Conservation (phyloP, 2,329 filamentous ascomycete genomes). For the Diplodia sapinea region DNA sequence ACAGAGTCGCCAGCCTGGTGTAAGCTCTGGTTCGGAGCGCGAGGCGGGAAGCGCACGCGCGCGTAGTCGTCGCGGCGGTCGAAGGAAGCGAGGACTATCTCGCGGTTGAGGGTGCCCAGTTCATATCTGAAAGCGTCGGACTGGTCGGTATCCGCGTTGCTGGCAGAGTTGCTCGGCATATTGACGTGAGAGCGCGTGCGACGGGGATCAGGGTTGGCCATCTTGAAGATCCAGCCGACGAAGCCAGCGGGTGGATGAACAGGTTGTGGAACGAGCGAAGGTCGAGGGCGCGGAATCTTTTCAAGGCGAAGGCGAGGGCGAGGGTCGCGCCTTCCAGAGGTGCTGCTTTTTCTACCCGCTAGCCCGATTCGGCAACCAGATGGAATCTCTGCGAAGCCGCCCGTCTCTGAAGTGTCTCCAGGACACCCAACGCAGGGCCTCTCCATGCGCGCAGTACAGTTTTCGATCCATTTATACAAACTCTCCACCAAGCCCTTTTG, state of each 20-base stretch:
- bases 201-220: not conserved
- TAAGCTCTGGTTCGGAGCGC: not conserved
- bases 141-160: constrained; percentile 10
- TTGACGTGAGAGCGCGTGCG: not conserved
- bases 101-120: constrained; percentile 22
- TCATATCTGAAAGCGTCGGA: constrained; percentile 13
- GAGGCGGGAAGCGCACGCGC: not conserved
- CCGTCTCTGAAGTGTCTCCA: not conserved
- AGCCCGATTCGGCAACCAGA: not conserved
- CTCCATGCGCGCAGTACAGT: not conserved
- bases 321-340: constrained; percentile 1
- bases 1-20: not conserved
- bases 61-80: constrained; percentile 7
- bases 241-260: not conserved
- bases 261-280: not conserved
- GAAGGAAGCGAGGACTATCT: constrained; percentile 10
- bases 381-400: not conserved
- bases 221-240: not conserved
- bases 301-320: too few species aligned
- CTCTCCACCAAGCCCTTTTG: not conserved
- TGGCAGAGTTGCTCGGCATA: not conserved
- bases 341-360: not conserved
- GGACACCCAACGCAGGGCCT: not conserved
- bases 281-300: not conserved
- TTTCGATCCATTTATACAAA: not conserved